These are phyloP conservation scores for Smallanthus sonchifolius DNA, from an alignment of 129 eudicot genomes.

Conservation along the genomic window DNA sequence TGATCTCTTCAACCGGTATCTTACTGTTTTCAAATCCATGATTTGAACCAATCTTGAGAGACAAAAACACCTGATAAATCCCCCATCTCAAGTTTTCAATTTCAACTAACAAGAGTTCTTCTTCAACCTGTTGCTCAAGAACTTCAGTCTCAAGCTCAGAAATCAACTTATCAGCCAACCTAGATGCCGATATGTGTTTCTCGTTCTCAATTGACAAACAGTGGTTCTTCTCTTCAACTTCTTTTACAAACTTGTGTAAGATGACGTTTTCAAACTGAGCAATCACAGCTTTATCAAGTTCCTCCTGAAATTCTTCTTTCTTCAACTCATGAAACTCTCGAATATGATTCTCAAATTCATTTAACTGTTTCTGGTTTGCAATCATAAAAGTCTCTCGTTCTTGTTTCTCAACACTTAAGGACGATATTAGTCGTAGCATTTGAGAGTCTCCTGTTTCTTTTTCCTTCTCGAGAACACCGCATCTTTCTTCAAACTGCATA, in stretches of 20 bases:
- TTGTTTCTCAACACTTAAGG: conserved; percentile 57
- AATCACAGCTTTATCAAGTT: conserved; percentile 76
- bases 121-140: conserved; percentile 89
- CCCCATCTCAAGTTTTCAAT: conserved; percentile 71
- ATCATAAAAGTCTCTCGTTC: conserved; percentile 49
- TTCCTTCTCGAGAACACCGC: conserved; percentile 56
- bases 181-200: conserved; percentile 71
- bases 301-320: conserved; percentile 77
- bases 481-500: conserved; percentile 46
- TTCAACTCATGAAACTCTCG: conserved; percentile 44
- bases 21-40: conserved; percentile 56
- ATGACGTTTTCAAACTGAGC: conserved; percentile 87
- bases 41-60: conserved; percentile 47
- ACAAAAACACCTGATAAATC: conserved; percentile 55
- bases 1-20: conserved; percentile 45
- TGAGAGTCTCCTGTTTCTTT: conserved; percentile 42
- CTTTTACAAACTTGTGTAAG: conserved; percentile 79
- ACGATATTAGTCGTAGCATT: conserved; percentile 44
- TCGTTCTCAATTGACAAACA: conserved; percentile 57
- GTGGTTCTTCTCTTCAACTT: conserved; percentile 79
- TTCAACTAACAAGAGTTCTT: conserved; percentile 73
- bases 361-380: conserved; percentile 46
- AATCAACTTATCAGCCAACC: conserved; percentile 66
- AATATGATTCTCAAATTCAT: conserved; percentile 53
- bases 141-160: conserved; percentile 81